Conservation (phyloP, 1,284 basidiomycete genomes). For the Pseudozyma flocculosa region DNA sequence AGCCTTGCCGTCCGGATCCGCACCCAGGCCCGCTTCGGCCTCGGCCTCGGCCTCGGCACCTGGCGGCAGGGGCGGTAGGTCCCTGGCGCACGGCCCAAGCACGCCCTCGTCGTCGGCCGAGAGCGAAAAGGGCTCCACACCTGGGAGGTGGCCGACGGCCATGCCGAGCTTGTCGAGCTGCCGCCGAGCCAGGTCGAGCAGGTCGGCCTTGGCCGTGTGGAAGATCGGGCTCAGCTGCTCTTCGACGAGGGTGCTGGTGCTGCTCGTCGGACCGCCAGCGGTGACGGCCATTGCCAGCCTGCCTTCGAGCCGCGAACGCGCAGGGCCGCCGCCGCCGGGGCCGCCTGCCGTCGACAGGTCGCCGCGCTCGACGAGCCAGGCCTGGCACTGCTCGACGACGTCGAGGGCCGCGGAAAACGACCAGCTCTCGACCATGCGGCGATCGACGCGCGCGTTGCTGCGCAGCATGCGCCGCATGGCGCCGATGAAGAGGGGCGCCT, state of each 20-base stretch:
- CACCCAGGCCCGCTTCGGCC: slow-evolving; percentile 3
- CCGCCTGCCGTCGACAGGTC: slow-evolving; percentile 1
- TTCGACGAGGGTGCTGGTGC: slow-evolving; percentile 6
- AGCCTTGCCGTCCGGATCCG: slow-evolving; percentile 22
- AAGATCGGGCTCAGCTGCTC: slow-evolving; percentile 40
- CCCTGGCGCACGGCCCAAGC: slow-evolving; percentile 6
- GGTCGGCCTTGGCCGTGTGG: slow-evolving; percentile 68
- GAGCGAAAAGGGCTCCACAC: slow-evolving; percentile 65
- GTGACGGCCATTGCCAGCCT: neutral
- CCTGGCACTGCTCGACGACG: slow-evolving; percentile 78
- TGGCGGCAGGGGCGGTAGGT: slow-evolving; percentile 23
- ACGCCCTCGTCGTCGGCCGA: neutral
- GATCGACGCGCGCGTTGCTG: slow-evolving; percentile 65
- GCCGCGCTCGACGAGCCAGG: slow-evolving; percentile 64
- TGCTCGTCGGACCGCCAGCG: neutral
- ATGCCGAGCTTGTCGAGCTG: slow-evolving; percentile 83
- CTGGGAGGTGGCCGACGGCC: slow-evolving; percentile 70
- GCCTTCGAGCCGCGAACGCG: neutral
- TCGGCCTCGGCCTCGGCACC: neutral
- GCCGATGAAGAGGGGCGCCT: slow-evolving; percentile 72
- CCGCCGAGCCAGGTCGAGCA: slow-evolving; percentile 73
- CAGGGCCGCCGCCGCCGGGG: slow-evolving; percentile 2
- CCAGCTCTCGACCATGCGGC: slow-evolving; percentile 85
- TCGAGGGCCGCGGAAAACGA: slow-evolving; percentile 86
- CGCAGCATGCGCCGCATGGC: slow-evolving; percentile 76